Conservation (phyloP, 2,329 filamentous ascomycete genomes). For the Phaeophleospora eucalypticola region DNA sequence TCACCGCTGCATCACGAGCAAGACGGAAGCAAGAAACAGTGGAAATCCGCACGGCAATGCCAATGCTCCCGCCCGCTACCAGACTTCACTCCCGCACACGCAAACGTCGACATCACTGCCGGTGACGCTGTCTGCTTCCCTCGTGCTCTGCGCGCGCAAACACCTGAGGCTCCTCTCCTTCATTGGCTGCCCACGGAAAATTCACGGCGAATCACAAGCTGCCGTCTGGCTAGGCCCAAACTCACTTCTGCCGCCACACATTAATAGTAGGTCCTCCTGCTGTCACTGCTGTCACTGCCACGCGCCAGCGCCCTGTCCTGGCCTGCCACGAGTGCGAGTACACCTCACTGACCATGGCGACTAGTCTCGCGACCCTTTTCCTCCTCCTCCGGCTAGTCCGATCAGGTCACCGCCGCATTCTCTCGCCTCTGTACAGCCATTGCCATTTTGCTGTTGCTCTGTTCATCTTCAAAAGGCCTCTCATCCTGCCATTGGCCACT, state of each 20-base stretch:
- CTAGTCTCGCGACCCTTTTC: neutral
- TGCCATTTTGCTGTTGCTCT: conserved; percentile 10
- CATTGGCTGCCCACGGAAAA: conserved; percentile 16
- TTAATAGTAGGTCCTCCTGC: neutral
- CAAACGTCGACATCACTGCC: neutral
- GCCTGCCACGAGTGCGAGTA: neutral
- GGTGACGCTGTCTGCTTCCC: conserved; percentile 4
- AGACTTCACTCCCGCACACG: conserved; percentile 3
- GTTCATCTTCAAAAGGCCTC: conserved; percentile 4
- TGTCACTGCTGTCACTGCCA: neutral
- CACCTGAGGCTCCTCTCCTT: conserved; percentile 1
- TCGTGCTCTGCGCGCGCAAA: neutral
- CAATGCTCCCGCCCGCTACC: neutral
- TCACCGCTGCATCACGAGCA: neutral
- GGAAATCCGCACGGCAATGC: conserved; percentile 4
- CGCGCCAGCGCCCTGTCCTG: neutral
- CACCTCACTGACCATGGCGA: neutral
- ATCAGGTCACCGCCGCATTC: neutral
- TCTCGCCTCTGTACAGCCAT: conserved; percentile 10
- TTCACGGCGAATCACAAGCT: conserved; percentile 19
- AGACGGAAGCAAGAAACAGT: neutral
- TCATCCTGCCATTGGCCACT: conserved; percentile 19
- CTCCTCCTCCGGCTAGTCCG: neutral
- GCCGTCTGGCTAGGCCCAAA: conserved; percentile 15
- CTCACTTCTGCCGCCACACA: conserved; percentile 5